Base-by-base conservation (phyloP, 2,329 filamentous ascomycete genomes). In the Cladosporium sp. region DNA sequence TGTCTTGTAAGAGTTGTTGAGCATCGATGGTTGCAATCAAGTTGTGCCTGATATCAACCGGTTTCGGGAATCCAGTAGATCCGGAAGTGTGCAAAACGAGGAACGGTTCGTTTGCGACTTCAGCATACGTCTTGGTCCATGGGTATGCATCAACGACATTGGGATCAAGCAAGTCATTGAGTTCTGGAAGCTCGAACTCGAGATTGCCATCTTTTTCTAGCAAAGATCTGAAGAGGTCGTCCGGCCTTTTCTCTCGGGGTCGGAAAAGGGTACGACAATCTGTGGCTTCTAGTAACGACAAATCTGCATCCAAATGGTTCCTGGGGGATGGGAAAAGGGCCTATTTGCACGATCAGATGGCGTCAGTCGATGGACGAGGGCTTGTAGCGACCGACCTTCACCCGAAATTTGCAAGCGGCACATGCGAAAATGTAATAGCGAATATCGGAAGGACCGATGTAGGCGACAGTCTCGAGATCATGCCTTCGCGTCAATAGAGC, bases 61-160 rank as follows among this genome's bases (percentile, higher is more conserved):
- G 52, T 35, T 62, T 62, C 3, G 58, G 60, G 5, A 56, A 19
- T 3, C 57, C 58, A 28, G 60, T 60, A 18, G 49, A 54, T 10
- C 60, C 60, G 9, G 55, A 57, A 1, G 60, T 62, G 41, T 61
- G 60, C 0, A 62, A 52, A 5, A 59, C 38, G 10, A 60, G 4
- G 18, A 52, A 54, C 1, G 52, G 33, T 16, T 45, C 32, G 5
- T 38, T 5, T 2, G 33, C 16, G 3, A 37, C 13, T 4, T 28
- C 31, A 9, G 4, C 4, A 33, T 33, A 52, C 6, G 31, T 31
- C n/a, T 37, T 37, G 9, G 13, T 11, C 35, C 41, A 43, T 3
- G 32, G 41, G 16, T 18, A 52, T 2, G 33, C 8, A 3, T 13
- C 3, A 9, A 14, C 6, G 10, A 13, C 11, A n/a, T 28, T 28